Conservation (phyloP, 805 yeast genomes). For the Ogataea trehalophila region DNA sequence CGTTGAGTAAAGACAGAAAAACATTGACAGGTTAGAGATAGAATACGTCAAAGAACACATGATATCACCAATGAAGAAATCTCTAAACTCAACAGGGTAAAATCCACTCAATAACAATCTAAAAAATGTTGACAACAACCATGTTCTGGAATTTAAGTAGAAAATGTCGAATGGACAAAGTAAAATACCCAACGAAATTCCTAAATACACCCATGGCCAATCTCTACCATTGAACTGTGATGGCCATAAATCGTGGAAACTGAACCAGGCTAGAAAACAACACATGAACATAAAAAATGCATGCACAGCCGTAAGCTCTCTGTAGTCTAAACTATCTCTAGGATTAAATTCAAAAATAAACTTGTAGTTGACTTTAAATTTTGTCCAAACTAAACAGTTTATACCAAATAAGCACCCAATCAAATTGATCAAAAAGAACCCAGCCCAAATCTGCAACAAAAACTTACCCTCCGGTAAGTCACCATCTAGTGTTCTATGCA, state of each 20-base stretch:
- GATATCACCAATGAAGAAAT: slow-evolving; percentile 90
- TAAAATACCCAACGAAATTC: slow-evolving; percentile 41
- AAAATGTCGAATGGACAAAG: slow-evolving; percentile 58
- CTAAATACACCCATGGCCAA: slow-evolving; percentile 78
- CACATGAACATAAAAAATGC: slow-evolving; percentile 51
- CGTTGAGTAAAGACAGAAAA: slow-evolving; percentile 74
- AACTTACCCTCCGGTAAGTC: slow-evolving; percentile 51
- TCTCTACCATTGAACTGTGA: slow-evolving; percentile 54
- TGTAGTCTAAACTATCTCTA: slow-evolving; percentile 57
- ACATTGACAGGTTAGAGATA: slow-evolving; percentile 77
- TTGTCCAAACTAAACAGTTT: slow-evolving; percentile 69
- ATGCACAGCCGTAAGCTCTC: slow-evolving; percentile 64
- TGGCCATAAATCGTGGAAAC: slow-evolving; percentile 70
- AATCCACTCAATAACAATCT: slow-evolving; percentile 77
- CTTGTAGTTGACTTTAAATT: slow-evolving; percentile 76
- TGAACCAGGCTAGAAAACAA: slow-evolving; percentile 66
- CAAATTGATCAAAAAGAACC: slow-evolving; percentile 66
- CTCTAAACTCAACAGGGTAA: slow-evolving; percentile 93
- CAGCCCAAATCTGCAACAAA: slow-evolving; percentile 88
- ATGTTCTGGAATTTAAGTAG: slow-evolving; percentile 61
- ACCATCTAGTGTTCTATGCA: slow-evolving; percentile 32
- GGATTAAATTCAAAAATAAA: slow-evolving; percentile 87
- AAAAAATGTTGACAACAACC: slow-evolving; percentile 70
- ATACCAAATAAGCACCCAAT: slow-evolving; percentile 59
- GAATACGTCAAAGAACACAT: slow-evolving; percentile 86